Evolutionary conservation across 768 basidiomycete species (phyloP).

Genomic region (Podaxis rugospora): DNA sequence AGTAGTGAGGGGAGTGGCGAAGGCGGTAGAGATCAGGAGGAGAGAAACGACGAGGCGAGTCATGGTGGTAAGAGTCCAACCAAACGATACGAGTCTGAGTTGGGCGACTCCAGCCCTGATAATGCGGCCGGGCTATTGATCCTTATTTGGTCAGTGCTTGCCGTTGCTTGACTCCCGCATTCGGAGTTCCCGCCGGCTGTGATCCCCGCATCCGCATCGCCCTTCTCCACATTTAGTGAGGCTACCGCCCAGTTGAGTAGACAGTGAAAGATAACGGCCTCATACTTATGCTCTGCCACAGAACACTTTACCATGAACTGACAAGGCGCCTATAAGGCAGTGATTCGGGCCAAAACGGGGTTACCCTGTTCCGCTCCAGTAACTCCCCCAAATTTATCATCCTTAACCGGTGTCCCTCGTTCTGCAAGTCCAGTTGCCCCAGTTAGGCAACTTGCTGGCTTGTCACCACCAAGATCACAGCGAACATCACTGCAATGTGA

Average conservation of each 20-base stretch:
- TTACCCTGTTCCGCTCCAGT: conserved; percentile 6
- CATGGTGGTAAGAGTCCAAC: conserved; percentile 33
- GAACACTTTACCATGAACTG: no score
- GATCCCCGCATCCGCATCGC: not conserved
- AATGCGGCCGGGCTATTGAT: conserved; percentile 24
- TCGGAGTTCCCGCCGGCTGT: not conserved
- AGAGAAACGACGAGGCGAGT: conserved; percentile 36
- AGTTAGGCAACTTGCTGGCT: not conserved
- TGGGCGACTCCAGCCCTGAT: conserved; percentile 16
- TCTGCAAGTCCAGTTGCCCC: not conserved
- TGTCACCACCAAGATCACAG: not conserved
- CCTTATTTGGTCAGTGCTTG: conserved; percentile 24
- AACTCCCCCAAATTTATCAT: not conserved
- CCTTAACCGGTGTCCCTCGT: not conserved
- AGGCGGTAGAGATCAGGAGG: conserved; percentile 30
- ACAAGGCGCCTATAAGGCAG: no score
- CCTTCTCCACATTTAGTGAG: not conserved
- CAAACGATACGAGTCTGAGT: conserved; percentile 16
- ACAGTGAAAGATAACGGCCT: no score
- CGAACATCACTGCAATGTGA: not conserved
- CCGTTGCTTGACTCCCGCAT: conserved; percentile 5
- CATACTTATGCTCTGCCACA: no score
- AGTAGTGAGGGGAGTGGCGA: conserved; percentile 50
- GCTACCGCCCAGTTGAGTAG: no score
- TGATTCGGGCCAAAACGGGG: not conserved